A percentile compares a stretch with the other conserved stretches of the same genome.
Evolutionary conservation across 2,329 filamentous ascomycete species (phyloP).

Genomic region (Fusarium buxicola): DNA sequence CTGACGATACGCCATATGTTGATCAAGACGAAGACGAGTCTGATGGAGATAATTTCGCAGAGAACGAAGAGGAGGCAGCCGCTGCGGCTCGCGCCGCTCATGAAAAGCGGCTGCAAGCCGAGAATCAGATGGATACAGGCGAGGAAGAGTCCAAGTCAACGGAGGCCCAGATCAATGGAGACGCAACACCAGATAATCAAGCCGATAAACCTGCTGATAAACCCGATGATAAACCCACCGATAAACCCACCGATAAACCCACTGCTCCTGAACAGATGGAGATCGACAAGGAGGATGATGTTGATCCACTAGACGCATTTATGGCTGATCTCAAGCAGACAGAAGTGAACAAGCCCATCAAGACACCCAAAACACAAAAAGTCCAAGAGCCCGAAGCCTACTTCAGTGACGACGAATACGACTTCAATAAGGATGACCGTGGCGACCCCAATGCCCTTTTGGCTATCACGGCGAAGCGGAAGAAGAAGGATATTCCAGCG

Average conservation of each 20-base stretch:
- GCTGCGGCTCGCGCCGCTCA: constrained; percentile 87
- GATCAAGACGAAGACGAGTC: constrained; percentile 77
- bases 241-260: constrained; percentile 21
- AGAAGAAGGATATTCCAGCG: constrained; percentile 94
- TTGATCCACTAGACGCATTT: constrained; percentile 96
- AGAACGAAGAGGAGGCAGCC: constrained; percentile 87
- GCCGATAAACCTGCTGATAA: constrained; percentile 30
- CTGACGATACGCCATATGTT: constrained; percentile 69
- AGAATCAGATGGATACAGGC: constrained; percentile 61
- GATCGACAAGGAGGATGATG: constrained; percentile 71
- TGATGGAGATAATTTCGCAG: constrained; percentile 81
- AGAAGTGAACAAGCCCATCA: constrained; percentile 57
- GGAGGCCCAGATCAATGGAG: constrained; percentile 47
- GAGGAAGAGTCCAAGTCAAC: constrained; percentile 42
- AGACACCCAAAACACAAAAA: constrained; percentile 57
- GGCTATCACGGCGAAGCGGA: constrained; percentile 72
- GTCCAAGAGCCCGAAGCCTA: constrained; percentile 82
- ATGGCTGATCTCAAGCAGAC: constrained; percentile 79
- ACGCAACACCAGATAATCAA: constrained; percentile 41
- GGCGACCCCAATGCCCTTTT: constrained; percentile 61
- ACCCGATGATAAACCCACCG: constrained; percentile 30
- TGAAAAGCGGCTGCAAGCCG: constrained; percentile 75
- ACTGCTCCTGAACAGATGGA: constrained; percentile 63
- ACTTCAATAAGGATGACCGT: constrained; percentile 62
- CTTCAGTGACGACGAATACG: constrained; percentile 86